These are phyloP conservation scores for Nematocida sp. DNA, from an alignment of 371 early-diverging fungal genomes.

Conservation along the genomic window DNA sequence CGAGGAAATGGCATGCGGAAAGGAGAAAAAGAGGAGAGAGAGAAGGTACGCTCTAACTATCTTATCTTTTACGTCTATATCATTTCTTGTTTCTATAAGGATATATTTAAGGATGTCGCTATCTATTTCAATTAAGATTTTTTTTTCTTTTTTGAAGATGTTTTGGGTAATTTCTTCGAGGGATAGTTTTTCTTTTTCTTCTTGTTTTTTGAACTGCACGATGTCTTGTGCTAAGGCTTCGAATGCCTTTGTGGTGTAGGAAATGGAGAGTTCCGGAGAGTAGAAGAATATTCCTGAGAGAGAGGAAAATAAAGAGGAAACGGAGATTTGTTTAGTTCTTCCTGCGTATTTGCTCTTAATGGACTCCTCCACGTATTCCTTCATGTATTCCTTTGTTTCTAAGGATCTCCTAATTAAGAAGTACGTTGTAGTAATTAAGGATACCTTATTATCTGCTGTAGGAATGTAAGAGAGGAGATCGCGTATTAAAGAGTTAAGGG, in stretches of 20 bases:
- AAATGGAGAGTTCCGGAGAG: too few relatives aligned
- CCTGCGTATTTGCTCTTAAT: neutral
- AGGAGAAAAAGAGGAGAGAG: neutral
- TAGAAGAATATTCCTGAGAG: neutral
- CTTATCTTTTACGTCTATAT: neutral
- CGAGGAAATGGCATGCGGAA: constrained; percentile 11
- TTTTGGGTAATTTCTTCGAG: constrained; percentile 4
- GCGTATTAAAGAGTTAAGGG: too few relatives aligned
- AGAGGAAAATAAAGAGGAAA: neutral
- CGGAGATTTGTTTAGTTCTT: neutral
- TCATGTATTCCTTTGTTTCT: neutral
- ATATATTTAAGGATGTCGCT: too few relatives aligned
- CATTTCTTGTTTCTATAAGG: neutral
- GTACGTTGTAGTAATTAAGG: too few relatives aligned
- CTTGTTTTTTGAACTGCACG: constrained; percentile 1
- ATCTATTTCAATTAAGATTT: constrained; percentile 4
- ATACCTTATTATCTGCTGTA: too few relatives aligned
- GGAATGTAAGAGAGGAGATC: too few relatives aligned
- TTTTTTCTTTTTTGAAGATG: constrained; percentile 24
- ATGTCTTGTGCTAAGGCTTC: too few relatives aligned
- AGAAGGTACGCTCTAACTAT: neutral
- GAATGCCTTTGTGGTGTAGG: too few relatives aligned
- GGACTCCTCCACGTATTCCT: neutral
- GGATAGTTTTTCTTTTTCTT: neutral
- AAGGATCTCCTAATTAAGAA: neutral